Percentiles rank a stretch among this genome's conserved stretches.
phyloP scores from a whole-genome alignment of 176 grass and related monocot genomes.

The Rhynchospora pubera region DNA sequence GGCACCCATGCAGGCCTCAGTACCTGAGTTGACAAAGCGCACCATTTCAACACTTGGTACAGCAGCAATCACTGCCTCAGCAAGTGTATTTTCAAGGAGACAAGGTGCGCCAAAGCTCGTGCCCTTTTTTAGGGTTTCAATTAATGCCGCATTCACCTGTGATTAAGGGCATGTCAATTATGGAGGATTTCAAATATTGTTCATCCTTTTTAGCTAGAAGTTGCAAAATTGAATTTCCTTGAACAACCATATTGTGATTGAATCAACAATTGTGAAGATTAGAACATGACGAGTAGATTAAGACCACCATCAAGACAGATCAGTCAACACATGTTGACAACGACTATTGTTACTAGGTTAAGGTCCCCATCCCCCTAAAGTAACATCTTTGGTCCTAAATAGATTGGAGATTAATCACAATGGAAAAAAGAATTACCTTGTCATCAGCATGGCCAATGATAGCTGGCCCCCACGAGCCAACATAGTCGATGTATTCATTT shows the following conservation, averaged over 20 bases:
- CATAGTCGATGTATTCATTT: constrained; percentile 97
- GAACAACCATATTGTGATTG: neutral
- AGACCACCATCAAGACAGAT: neutral
- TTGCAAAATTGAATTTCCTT: neutral
- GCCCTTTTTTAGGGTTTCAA: constrained; percentile 95
- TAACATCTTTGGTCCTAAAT: neutral
- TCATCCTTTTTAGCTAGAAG: neutral
- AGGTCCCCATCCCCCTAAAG: neutral
- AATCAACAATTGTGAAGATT: neutral
- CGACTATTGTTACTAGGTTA: neutral
- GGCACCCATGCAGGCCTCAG: constrained; percentile 97
- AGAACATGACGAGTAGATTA: neutral
- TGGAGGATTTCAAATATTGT: constrained; percentile 1
- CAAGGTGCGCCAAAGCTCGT: constrained; percentile 99
- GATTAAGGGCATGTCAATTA: neutral
- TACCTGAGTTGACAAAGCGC: constrained; percentile 96
- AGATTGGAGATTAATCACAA: constrained; percentile 4
- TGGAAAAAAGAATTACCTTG: constrained; percentile 30
- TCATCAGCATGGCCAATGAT: constrained; percentile 98
- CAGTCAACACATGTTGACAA: neutral
- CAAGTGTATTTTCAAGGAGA: constrained; percentile 71
- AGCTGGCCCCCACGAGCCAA: constrained; percentile 98
- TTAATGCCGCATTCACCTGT: constrained; percentile 79
- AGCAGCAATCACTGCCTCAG: constrained; percentile 90
- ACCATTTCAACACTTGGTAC: constrained; percentile 95